Evolutionary conservation across 176 grass and related monocot species (phyloP).

Genomic region (Tillandsia fasciculata): DNA sequence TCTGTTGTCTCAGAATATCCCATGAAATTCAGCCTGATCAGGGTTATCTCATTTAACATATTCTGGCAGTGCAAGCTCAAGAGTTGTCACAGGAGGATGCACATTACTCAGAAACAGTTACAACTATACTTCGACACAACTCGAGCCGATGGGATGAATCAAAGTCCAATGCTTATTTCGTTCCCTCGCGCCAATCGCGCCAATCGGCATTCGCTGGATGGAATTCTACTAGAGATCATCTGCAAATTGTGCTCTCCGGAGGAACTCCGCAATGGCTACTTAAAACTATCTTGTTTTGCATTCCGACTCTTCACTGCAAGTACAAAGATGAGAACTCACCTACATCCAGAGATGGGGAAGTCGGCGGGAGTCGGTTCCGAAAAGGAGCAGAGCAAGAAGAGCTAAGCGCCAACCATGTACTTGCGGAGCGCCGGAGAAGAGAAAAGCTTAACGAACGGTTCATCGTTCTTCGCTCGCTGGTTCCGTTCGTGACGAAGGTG

Average conservation of each 20-base stretch:
- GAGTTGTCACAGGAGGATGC: constrained; percentile 48
- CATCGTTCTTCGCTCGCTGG: constrained; percentile 57
- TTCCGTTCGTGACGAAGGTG: constrained; percentile 93
- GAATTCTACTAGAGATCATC: constrained; percentile 18
- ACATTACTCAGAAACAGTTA: constrained; percentile 59
- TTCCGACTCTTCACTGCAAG: constrained; percentile 14
- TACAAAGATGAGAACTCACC: constrained; percentile 22
- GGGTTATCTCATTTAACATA: not conserved
- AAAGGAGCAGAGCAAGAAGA: constrained; percentile 29
- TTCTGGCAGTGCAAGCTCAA: constrained; percentile 34
- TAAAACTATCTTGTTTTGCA: constrained; percentile 35
- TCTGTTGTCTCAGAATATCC: too few species aligned
- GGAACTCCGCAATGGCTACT: constrained; percentile 43
- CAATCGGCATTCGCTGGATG: constrained; percentile 58
- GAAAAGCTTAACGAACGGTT: constrained; percentile 93
- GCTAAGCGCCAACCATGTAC: constrained; percentile 54
- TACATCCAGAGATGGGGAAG: constrained; percentile 25
- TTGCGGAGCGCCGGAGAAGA: constrained; percentile 64
- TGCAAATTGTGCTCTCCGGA: not conserved
- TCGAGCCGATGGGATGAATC: constrained; percentile 4
- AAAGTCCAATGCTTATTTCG: constrained; percentile 12
- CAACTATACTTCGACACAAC: constrained; percentile 41
- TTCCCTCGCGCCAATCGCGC: constrained; percentile 19
- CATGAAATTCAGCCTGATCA: too few species aligned
- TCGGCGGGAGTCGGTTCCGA: constrained; percentile 16